These are phyloP conservation scores for Gynandropsis gynandra DNA, from an alignment of 345 rosid genomes.

Conservation along the genomic window DNA sequence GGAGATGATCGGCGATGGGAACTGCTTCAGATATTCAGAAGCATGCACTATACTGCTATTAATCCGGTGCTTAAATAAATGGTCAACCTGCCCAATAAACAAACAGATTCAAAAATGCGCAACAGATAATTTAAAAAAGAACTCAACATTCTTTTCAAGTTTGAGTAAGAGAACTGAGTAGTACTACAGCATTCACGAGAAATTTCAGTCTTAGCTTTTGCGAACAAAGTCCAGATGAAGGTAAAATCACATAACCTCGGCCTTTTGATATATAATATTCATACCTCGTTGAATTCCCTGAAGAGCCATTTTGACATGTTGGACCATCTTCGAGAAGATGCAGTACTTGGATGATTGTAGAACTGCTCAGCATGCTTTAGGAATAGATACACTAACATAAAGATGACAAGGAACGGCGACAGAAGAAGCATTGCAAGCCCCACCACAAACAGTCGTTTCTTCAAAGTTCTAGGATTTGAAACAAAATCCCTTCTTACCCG, in stretches of 20 bases:
- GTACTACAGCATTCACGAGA: neutral
- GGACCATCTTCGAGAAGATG: constrained; percentile 97
- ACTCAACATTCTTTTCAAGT: neutral
- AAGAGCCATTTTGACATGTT: constrained; percentile 92
- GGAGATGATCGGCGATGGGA: constrained; percentile 89
- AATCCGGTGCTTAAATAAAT: constrained; percentile 94
- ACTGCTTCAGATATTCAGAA: constrained; percentile 81
- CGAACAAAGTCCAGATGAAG: constrained; percentile 8
- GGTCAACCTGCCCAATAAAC: constrained; percentile 66
- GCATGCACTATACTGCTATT: constrained; percentile 80
- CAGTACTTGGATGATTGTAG: constrained; percentile 94
- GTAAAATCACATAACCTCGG: neutral
- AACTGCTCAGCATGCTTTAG: constrained; percentile 96
- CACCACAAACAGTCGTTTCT: constrained; percentile 78
- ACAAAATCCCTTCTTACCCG: constrained; percentile 82
- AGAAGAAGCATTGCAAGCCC: constrained; percentile 86
- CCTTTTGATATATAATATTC: too few species aligned
- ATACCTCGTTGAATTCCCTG: constrained; percentile 97
- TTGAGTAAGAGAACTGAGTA: neutral
- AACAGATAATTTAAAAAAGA: neutral
- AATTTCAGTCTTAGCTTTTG: neutral
- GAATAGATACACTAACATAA: constrained; percentile 92
- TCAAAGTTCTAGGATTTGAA: constrained; percentile 66
- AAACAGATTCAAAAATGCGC: constrained; percentile 12
- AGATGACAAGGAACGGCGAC: constrained; percentile 92